Evolutionary conservation across 2,329 filamentous ascomycete genomes (phyloP), one percentile per base, ranked within the genome.

Genomic region (Claviceps sp.): DNA sequence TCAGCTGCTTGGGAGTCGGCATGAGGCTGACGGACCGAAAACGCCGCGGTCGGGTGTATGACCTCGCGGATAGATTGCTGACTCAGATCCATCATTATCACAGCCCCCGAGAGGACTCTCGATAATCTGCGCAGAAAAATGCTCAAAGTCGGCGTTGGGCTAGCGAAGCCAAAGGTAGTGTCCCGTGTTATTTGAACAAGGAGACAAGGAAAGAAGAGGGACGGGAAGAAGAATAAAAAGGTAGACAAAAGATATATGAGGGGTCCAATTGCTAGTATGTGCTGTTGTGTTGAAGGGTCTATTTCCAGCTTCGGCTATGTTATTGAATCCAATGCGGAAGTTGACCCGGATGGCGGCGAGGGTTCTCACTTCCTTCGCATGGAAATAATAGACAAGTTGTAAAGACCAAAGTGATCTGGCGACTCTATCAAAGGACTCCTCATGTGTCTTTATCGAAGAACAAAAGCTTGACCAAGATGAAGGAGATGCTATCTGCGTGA

Each of bases 11-110:
- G 8, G 20, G 41, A 22, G 26, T 38, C 18, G 30, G 2, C 7
- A 3, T 13, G 22, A n/a, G 22, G 14, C 26, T 22, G 22, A 20
- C 47, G 47, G 24, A 40, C 52, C 20, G 61, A 64, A 51, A 75
- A 80, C 54, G 71, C 77, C 18, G 77, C 78, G 20, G 78, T 81
- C 34, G 78, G 76, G 60, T 81, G 78, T 53, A 79, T 71, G 52
- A 78, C 73, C 62, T 77, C 70, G 61, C 76, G 72, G 51, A 81
- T 76, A 24, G 73, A 69, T 53, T 70, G 64, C 52, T 72, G 68
- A 57, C 68, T 77, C 50, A 81, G 65, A 52, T 81, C 75, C 78
- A 81, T 81, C 48, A 55, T 59, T 60, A 58, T 48, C 50, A 45
- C 13, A 16, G 30, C 30, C 34, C 24, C 5, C 38, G 37, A 13